Percentiles rank a stretch among this genome's conserved stretches.
phyloP scores from a whole-genome alignment of 495 filamentous ascomycete genomes.

The Penicillium flavigenum region DNA sequence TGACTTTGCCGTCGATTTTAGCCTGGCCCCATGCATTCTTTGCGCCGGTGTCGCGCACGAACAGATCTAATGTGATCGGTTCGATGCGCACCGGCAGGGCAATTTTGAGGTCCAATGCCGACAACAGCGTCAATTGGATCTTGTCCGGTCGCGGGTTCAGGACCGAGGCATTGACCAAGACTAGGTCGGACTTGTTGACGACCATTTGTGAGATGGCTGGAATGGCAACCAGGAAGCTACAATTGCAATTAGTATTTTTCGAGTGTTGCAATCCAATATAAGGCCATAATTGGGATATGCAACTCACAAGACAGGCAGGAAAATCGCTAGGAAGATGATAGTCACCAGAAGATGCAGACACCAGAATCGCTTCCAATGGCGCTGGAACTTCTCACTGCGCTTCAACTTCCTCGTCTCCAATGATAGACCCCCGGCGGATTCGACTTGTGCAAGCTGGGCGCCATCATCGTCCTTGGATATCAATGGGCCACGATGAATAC shows the following conservation, averaged over 20 bases:
- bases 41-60: conserved; percentile 27
- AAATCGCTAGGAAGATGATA: conserved; percentile 36
- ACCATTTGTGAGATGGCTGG: conserved; percentile 46
- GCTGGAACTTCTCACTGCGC: conserved; percentile 27
- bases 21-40: conserved; percentile 31
- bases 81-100: conserved; percentile 40
- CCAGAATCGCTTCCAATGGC: conserved; percentile 47
- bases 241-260: conserved; percentile 6
- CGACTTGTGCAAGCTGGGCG: conserved; percentile 31
- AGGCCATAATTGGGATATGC: not conserved
- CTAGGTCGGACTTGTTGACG: conserved; percentile 39
- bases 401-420: conserved; percentile 31
- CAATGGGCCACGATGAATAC: conserved; percentile 38
- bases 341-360: conserved; percentile 34
- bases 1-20: conserved; percentile 26
- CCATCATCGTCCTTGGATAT: conserved; percentile 17
- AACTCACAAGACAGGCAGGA: conserved; percentile 42
- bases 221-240: conserved; percentile 44
- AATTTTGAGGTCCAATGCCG: conserved; percentile 39
- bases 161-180: conserved; percentile 38
- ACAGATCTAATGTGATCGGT: conserved; percentile 35
- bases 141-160: conserved; percentile 35
- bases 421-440: conserved; percentile 32
- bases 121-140: conserved; percentile 33
- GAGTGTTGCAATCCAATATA: not conserved